Base-by-base conservation (phyloP, 495 filamentous ascomycete species). In the Penicillium fimorum region DNA sequence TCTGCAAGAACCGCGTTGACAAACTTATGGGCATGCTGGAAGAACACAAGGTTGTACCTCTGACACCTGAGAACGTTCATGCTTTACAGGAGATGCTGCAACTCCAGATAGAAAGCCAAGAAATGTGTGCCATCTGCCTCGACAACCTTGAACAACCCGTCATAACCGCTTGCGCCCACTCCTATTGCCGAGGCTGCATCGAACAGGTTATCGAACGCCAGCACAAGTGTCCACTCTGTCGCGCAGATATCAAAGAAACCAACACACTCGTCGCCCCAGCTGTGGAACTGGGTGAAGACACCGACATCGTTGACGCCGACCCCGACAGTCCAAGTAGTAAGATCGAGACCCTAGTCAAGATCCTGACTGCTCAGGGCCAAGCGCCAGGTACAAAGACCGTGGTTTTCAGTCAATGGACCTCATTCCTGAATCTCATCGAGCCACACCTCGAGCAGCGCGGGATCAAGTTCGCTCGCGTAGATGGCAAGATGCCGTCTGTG, bases 321-420 rank as follows among this genome's bases (percentile, higher is more conserved):
- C 74, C 76, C 0, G 79, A 86, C 24, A 81, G 81, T 15, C 82
- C 84, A 50, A 91, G 87, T 66, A 91, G 87, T 63, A 97, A 97
- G 70, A 89, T 93, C 45, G 87, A 93, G 61, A 86, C 88, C 5
- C 76, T 96, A 1, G 75, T 95, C 62, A 83, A 85, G 53, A 92
- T 97, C 55, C 73, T 96, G 7, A 84, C 81, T 12, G 89, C 89
- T 1, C 84, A 85, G 41, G 80, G 85, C 10, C 82, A 83, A 58
- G 85, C 87, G 17, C 73, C 84, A 0, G 78, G 75, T 8, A 90
- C 84, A 40, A 97, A 97, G 67, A 88, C 90, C 4, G 84, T 97
- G 50, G 81, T 96, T 33, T 97, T 97, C 76, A 90, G 86, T 11
- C 92, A 96, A 66, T 97, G 92, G 92, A 96, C 92, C 0, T 87